A percentile compares a stretch with the other conserved stretches of the same genome.
Evolutionary conservation across 2,329 filamentous ascomycete species (phyloP).

Genomic region (Rugonectria rugulosa): DNA sequence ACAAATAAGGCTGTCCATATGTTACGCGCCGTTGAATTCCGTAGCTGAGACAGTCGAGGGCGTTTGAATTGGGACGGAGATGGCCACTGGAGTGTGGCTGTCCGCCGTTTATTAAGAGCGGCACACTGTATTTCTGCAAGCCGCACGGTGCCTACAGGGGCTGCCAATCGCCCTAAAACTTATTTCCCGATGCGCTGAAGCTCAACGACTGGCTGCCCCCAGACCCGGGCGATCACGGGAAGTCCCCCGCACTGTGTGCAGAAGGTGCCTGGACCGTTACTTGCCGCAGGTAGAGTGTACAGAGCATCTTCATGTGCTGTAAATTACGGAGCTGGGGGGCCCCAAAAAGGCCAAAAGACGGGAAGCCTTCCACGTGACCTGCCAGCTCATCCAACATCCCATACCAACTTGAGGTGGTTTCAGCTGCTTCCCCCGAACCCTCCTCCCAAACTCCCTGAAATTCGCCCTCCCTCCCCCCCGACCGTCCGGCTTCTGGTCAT

Average conservation of each 20-base stretch:
- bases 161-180: not conserved
- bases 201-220: slow-evolving; percentile 7
- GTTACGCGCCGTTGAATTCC: slow-evolving; percentile 1
- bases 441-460: slow-evolving; percentile 25
- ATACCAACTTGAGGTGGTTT: slow-evolving; percentile 27
- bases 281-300: not conserved
- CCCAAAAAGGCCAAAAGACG: too few relatives aligned
- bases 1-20: not conserved
- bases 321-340: too few relatives aligned
- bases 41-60: not conserved
- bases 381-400: slow-evolving; percentile 26
- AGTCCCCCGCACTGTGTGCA: slow-evolving; percentile 22
- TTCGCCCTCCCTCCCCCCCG: slow-evolving; percentile 21
- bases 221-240: not conserved
- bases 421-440: slow-evolving; percentile 37
- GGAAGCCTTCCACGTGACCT: slow-evolving; percentile 25
- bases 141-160: not conserved
- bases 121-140: slow-evolving; percentile 6
- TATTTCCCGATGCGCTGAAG: not conserved
- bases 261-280: slow-evolving; percentile 1
- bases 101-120: too few relatives aligned
- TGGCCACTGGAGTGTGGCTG: slow-evolving; percentile 1
- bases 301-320: too few relatives aligned
- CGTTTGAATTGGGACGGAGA: not conserved
- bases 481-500: slow-evolving; percentile 32